phyloP scores from a whole-genome alignment of 2,329 filamentous ascomycete species.

The Penicillium sp. region DNA sequence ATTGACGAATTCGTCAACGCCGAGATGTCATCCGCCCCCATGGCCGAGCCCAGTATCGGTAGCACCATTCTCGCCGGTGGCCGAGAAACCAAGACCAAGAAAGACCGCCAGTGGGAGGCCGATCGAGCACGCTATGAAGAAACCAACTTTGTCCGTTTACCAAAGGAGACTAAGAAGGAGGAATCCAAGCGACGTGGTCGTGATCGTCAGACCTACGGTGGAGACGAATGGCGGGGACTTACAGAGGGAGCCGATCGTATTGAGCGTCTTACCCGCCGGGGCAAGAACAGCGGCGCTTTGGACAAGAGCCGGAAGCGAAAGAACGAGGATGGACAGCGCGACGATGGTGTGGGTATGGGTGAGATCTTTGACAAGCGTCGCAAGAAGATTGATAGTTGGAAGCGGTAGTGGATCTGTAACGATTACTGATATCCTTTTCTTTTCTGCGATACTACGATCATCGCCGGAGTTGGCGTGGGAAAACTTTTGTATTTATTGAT shows the following conservation, averaged over 20 bases:
- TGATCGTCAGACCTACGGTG: conserved; percentile 66
- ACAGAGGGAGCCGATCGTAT: conserved; percentile 86
- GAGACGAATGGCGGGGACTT: conserved; percentile 88
- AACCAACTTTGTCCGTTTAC: conserved; percentile 83
- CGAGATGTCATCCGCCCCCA: conserved; percentile 78
- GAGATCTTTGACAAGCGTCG: conserved; percentile 53
- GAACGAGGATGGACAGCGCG: conserved; percentile 69
- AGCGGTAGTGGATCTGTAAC: conserved; percentile 24
- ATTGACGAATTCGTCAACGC: conserved; percentile 89
- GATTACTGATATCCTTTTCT: not conserved
- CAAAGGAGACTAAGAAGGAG: conserved; percentile 86
- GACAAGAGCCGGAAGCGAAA: conserved; percentile 86
- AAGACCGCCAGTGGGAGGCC: conserved; percentile 73
- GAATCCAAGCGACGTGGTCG: conserved; percentile 58
- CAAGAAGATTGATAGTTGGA: conserved; percentile 47
- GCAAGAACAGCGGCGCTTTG: conserved; percentile 57
- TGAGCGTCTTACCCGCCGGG: conserved; percentile 74
- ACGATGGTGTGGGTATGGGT: conserved; percentile 65
- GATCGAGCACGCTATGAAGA: conserved; percentile 89
- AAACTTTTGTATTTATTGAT: not conserved
- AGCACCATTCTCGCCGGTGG: conserved; percentile 81
- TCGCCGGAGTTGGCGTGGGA: conserved; percentile 5
- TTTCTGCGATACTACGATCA: conserved; percentile 2
- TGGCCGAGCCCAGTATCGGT: conserved; percentile 86
- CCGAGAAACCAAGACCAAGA: conserved; percentile 72